These are phyloP conservation scores for Lindgomyces ingoldianus DNA, from an alignment of 495 filamentous ascomycete genomes.

Conservation along the genomic window DNA sequence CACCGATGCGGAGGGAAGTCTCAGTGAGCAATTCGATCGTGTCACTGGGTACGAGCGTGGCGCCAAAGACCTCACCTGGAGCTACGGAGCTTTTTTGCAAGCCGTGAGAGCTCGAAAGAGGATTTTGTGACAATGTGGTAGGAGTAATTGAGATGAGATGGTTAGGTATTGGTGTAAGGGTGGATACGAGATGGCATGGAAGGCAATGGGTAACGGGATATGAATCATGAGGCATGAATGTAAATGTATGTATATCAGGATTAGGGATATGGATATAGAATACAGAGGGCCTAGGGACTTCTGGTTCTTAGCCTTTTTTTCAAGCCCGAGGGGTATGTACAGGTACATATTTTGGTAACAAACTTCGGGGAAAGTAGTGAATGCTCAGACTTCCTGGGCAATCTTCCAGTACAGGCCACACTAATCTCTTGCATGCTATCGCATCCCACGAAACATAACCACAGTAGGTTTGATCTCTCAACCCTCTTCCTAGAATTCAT, in stretches of 20 bases:
- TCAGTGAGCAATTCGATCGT: constrained; percentile 49
- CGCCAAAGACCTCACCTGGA: constrained; percentile 49
- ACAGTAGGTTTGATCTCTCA: too few species aligned
- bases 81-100: constrained; percentile 46
- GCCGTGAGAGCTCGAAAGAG: constrained; percentile 39
- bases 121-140: neutral
- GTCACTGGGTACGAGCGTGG: constrained; percentile 44
- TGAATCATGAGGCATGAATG: constrained; percentile 19
- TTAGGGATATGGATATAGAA: neutral
- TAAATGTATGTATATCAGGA: neutral
- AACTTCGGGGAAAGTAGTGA: too few species aligned
- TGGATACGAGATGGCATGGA: neutral
- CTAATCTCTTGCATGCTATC: too few species aligned
- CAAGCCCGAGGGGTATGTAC: too few species aligned
- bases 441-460: too few species aligned
- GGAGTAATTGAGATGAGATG: neutral
- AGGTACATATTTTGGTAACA: too few species aligned
- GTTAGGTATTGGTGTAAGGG: neutral
- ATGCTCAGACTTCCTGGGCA: too few species aligned
- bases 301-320: neutral
- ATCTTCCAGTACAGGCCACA: too few species aligned
- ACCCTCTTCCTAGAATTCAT: too few species aligned
- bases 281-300: neutral
- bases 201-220: neutral
- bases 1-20: constrained; percentile 36